A percentile compares a stretch with the other conserved stretches of the same genome.
phyloP scores from a whole-genome alignment of 768 basidiomycete species.

The Boletus tylopilopsis region DNA sequence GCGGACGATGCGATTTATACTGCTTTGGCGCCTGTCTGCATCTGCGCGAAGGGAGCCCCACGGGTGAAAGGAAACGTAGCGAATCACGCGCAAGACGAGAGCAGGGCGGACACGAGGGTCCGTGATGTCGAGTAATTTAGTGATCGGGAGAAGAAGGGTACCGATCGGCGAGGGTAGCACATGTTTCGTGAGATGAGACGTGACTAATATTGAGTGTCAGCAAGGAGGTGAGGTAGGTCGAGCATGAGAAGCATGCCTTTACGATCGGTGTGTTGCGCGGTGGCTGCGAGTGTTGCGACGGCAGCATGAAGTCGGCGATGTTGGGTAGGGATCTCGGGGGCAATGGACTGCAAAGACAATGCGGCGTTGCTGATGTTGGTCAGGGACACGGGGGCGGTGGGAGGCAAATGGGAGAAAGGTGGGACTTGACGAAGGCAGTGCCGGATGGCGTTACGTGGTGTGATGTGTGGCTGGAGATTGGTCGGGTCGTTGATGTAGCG shows the following conservation, averaged over 20 bases:
- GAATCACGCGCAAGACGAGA: conserved; percentile 54
- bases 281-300: conserved; percentile 34
- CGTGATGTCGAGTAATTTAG: conserved; percentile 31
- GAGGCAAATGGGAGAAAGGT: conserved; percentile 25
- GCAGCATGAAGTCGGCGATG: conserved; percentile 37
- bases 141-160: conserved; percentile 45
- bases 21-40: conserved; percentile 45
- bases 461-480: conserved; percentile 71
- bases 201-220: conserved; percentile 33
- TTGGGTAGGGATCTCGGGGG: conserved; percentile 32
- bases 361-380: conserved; percentile 31
- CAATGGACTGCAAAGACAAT: conserved; percentile 26
- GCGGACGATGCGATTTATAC: conserved; percentile 45
- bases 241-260: conserved; percentile 35
- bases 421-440: conserved; percentile 33
- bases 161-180: conserved; percentile 43
- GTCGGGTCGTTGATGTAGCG: conserved; percentile 64
- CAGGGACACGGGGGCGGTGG: conserved; percentile 33
- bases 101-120: conserved; percentile 36
- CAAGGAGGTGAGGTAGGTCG: not conserved
- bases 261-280: conserved; percentile 39
- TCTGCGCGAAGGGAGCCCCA: conserved; percentile 74
- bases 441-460: conserved; percentile 72
- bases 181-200: conserved; percentile 36
- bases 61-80: conserved; percentile 67